These are phyloP conservation scores for Coccomyxa sp. DNA, from an alignment of 139 green algal species.

Conservation along the genomic window DNA sequence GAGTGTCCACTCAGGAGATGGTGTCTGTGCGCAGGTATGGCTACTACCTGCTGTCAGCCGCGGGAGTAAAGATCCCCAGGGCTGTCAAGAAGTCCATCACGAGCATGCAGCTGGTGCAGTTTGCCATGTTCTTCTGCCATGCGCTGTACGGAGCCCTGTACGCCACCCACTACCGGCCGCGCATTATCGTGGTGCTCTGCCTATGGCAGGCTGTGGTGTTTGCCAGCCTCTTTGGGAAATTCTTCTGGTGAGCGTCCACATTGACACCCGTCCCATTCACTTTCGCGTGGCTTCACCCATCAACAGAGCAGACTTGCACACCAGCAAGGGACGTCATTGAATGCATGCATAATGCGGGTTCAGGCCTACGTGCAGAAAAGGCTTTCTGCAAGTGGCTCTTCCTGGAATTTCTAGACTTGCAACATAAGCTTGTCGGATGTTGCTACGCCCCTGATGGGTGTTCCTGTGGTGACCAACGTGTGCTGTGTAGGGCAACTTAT, in stretches of 20 bases:
- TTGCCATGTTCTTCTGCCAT: conserved; percentile 6
- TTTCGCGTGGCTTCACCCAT: no score
- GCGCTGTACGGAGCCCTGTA: conserved; percentile 5
- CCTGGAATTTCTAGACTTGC: no score
- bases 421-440: no score
- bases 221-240: conserved; percentile 17
- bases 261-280: no score
- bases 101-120: conserved; percentile 39
- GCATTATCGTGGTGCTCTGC: conserved; percentile 10
- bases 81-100: conserved; percentile 41
- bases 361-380: conserved; percentile 12
- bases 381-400: no score
- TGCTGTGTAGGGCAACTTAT: no score
- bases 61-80: conserved; percentile 15
- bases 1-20: neutral
- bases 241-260: conserved; percentile 7
- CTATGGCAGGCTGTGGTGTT: conserved; percentile 17
- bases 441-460: no score
- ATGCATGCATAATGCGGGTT: neutral
- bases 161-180: conserved; percentile 12
- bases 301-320: no score
- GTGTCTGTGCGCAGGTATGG: conserved; percentile 25
- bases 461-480: no score
- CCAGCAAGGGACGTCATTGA: neutral
- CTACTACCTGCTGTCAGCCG: conserved; percentile 37